Evolutionary conservation across 2,329 filamentous ascomycete genomes (phyloP), one percentile per base, ranked within the genome.

Genomic region (Trichoderma pleuroti): DNA sequence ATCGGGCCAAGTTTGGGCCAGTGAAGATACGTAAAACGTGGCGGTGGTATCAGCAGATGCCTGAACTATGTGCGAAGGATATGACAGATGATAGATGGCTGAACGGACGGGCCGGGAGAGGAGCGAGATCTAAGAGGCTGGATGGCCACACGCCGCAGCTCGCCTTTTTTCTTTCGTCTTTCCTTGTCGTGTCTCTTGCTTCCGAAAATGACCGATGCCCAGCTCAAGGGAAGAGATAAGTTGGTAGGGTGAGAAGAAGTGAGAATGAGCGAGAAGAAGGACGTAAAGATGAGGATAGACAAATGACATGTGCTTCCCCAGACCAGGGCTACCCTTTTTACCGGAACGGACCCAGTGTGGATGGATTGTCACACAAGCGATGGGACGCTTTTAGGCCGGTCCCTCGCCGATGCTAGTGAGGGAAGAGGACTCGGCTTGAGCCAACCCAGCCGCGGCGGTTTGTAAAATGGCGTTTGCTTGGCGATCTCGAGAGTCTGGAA

Each of bases 301-400:
- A 36, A 65, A 66, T 72, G 70, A 70, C 67, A 72, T 72, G 70
- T 72, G 70, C 70, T 72, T 72, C 70, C 70, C 70, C 60, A 66
- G 70, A 72, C 70, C 62, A 63, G 70, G 65, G 65, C 59, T 52
- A 64, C 66, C 70, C 52, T 71, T 63, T 71, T 71, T 63, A 30
- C 59, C 59, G 66, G 70, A 71, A 71, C 64, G 39, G 70, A 71
- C 64, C 64, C 64, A 71, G 65, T 30, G 39, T 54, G 69, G 54
- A 30, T 67, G 69, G 62, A 71, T 30, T 57, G 42, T 61, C 54
- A 34, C 64, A 42, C 57, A 69, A 32, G 49, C 36, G 69, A 67
- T 57, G 64, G 49, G 26, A 59, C 49, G 64, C 64, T 59, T 57
- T 57, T 62, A 30, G 54, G 59, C 68, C 68, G 68, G 60, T 70